These are phyloP conservation scores for Xenosphaeropsis pyriputrescens DNA, from an alignment of 2,329 filamentous ascomycete genomes.

Conservation along the genomic window DNA sequence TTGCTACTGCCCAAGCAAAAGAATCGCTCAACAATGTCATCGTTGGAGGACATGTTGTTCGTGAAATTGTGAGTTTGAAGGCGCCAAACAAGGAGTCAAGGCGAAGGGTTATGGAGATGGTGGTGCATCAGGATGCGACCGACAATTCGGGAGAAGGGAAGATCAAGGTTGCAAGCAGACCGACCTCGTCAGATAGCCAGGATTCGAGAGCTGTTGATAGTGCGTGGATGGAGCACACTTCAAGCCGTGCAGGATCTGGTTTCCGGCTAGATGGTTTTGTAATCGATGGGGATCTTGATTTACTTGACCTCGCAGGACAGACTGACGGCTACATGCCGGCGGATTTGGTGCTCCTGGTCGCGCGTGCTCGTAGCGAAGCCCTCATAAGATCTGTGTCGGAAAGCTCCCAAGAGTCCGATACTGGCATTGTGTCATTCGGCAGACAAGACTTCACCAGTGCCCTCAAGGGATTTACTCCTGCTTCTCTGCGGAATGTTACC, in stretches of 20 bases:
- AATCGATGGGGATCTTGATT: constrained; percentile 66
- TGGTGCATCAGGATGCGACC: constrained; percentile 42
- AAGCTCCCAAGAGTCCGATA: constrained; percentile 24
- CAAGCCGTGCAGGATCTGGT: constrained; percentile 27
- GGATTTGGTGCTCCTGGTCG: constrained; percentile 73
- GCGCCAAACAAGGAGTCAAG: constrained; percentile 87
- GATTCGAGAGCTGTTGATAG: constrained; percentile 34
- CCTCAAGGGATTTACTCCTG: constrained; percentile 84
- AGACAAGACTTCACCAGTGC: constrained; percentile 71
- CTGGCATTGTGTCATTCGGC: constrained; percentile 45
- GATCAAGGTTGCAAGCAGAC: constrained; percentile 32
- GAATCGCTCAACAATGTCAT: constrained; percentile 84
- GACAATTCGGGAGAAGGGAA: constrained; percentile 22
- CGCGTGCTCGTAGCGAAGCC: constrained; percentile 80
- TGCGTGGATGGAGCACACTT: constrained; percentile 62
- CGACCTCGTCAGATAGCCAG: constrained; percentile 32
- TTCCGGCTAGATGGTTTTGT: constrained; percentile 45
- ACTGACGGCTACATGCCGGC: constrained; percentile 98
- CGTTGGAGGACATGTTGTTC: constrained; percentile 79
- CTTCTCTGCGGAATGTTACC: constrained; percentile 86
- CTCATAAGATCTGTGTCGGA: constrained; percentile 65
- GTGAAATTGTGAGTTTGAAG: constrained; percentile 79
- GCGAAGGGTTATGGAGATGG: constrained; percentile 66
- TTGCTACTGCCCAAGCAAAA: constrained; percentile 87
- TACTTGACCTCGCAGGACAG: constrained; percentile 82